These are phyloP conservation scores for Yamadazyma sp. DNA, from an alignment of 1,139 yeast genomes.

Conservation along the genomic window DNA sequence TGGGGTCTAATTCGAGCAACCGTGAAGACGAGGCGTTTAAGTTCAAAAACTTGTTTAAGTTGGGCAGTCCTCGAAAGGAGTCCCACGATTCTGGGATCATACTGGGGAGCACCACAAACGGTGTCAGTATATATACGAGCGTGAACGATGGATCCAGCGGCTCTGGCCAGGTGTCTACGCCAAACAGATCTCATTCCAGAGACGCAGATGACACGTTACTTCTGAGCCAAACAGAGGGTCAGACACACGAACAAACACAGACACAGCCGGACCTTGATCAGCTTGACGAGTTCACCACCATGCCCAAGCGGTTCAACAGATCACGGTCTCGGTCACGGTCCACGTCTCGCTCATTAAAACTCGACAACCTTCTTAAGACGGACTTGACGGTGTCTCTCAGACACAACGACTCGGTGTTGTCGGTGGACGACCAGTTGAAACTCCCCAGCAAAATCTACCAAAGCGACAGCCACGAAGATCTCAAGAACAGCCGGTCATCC, in stretches of 20 bases:
- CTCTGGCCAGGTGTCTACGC: too few relatives aligned
- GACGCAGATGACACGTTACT: background rate
- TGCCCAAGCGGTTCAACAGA: slow-evolving; percentile 11
- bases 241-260: too few relatives aligned
- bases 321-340: slow-evolving; percentile 4
- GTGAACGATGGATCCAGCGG: background rate
- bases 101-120: slow-evolving; percentile 1
- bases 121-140: slow-evolving; percentile 1
- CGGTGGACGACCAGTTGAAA: slow-evolving; percentile 26
- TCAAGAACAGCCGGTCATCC: background rate
- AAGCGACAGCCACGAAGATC: slow-evolving; percentile 2
- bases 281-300: too few relatives aligned
- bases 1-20: background rate
- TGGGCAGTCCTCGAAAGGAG: slow-evolving; percentile 6
- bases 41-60: slow-evolving; percentile 26
- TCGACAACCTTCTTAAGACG: slow-evolving; percentile 4
- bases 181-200: background rate
- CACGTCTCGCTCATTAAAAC: slow-evolving; percentile 1
- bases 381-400: slow-evolving; percentile 38
- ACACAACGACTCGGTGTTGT: slow-evolving; percentile 44
- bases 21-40: slow-evolving; percentile 14
- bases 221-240: too few relatives aligned
- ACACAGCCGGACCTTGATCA: too few relatives aligned
- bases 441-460: slow-evolving; percentile 13
- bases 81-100: background rate